Evolutionary conservation across 2,329 filamentous ascomycete species (phyloP).

Genomic region (Fusarium floridanum): DNA sequence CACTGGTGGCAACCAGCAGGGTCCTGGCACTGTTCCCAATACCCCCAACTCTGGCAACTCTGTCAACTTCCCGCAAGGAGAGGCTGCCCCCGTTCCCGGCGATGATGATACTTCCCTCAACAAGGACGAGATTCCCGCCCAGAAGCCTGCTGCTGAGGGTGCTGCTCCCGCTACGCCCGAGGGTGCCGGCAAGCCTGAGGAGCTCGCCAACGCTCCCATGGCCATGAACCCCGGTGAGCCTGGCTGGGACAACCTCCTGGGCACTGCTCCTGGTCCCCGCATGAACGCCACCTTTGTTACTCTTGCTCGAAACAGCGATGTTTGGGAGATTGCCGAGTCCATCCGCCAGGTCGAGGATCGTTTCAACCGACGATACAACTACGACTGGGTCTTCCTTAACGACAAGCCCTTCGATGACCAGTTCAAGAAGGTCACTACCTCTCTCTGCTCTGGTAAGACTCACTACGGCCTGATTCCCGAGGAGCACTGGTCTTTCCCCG

Average conservation of each 20-base stretch:
- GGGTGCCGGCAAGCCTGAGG: slow-evolving; percentile 16
- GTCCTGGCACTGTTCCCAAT: slow-evolving; percentile 39
- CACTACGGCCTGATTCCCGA: slow-evolving; percentile 89
- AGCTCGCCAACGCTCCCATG: slow-evolving; percentile 50
- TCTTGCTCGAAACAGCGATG: slow-evolving; percentile 89
- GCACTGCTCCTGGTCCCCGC: slow-evolving; percentile 74
- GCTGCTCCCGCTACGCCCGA: slow-evolving; percentile 20
- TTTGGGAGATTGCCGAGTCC: slow-evolving; percentile 97
- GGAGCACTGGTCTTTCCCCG: slow-evolving; percentile 98
- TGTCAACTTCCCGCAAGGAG: slow-evolving; percentile 42
- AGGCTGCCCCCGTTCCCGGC: slow-evolving; percentile 25
- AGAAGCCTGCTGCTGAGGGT: slow-evolving; percentile 37
- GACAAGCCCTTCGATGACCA: slow-evolving; percentile 92
- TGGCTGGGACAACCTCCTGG: slow-evolving; percentile 65
- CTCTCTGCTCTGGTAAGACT: slow-evolving; percentile 92
- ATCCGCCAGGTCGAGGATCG: slow-evolving; percentile 98
- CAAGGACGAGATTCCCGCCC: slow-evolving; percentile 37
- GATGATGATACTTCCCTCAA: slow-evolving; percentile 30
- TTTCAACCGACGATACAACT: slow-evolving; percentile 96
- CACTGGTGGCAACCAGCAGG: slow-evolving; percentile 21
- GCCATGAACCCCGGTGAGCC: slow-evolving; percentile 65
- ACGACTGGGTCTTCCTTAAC: slow-evolving; percentile 99
- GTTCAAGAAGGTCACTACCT: slow-evolving; percentile 92
- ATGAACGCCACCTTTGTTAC: slow-evolving; percentile 99
- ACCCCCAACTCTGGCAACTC: slow-evolving; percentile 37